Base-by-base conservation (phyloP, 2,329 filamentous ascomycete genomes). In the Sporothrix euskadiensis region DNA sequence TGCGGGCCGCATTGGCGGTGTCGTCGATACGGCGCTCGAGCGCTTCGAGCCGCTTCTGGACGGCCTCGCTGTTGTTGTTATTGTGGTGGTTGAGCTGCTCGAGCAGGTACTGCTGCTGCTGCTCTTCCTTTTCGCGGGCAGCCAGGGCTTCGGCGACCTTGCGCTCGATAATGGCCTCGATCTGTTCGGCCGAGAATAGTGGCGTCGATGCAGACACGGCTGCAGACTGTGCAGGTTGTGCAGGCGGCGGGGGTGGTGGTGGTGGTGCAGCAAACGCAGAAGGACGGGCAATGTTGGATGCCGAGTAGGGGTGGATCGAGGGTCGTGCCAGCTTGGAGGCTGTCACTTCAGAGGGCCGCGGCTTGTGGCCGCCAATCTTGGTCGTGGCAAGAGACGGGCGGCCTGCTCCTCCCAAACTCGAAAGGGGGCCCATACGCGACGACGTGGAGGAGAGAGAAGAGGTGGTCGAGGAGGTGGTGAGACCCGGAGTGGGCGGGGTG, bases 81-180 rank as follows among this genome's bases (percentile, higher is more conserved):
- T 14, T 47, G 39, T 19, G 41, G 39, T 26, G 39, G 59, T 9
- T 69, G 52, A 16, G 26, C 76, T n/a, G 80, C 76, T 68, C 80
- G 76, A 59, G 78, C 73, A 82, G 79, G 77, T 82, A 75, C 76
- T 81, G 76, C 71, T 73, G 79, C 76, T 19, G 79, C 76, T 71
- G 81, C 75, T 68, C 78, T 82, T 19, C 86, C 82, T 57, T 91
- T 0, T 88, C 89, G 71, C 91, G 89, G n/a, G 91, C 90, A 0
- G 94, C 94, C 0, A 98, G 85, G 49, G 96, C 94, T 82, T 97
- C 94, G 74, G 92, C 91, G 0, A 98, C 93, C 79, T 97, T 97
- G 78, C 92, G 93, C 81, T 97, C 93, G 1, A 98, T 94, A 83
- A 98, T 90, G 54, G 94, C 93, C 80, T 98, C 94, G 74, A 98